Evolutionary conservation across 257 asterid genomes (phyloP).

Genomic region (Fraxinus pennsylvanica): DNA sequence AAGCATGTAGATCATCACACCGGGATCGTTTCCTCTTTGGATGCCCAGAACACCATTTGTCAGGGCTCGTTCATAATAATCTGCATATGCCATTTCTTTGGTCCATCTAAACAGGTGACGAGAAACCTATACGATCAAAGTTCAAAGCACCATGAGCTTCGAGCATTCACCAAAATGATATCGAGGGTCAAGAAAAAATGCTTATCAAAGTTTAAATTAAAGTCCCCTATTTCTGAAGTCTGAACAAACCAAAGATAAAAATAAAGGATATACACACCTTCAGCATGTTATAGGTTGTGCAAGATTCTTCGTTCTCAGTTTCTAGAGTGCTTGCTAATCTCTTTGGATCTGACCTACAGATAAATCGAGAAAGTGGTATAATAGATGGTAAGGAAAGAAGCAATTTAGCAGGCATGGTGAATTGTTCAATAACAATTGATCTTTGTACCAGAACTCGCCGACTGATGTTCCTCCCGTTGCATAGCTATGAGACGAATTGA

Average conservation of each 20-base stretch:
- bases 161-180: not conserved
- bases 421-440: not conserved
- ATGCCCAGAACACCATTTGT: slow-evolving; percentile 89
- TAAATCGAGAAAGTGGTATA: slow-evolving; percentile 11
- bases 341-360: slow-evolving; percentile 74
- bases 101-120: slow-evolving; percentile 89
- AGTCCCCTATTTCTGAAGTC: not conserved
- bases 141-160: slow-evolving; percentile 10
- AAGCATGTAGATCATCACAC: slow-evolving; percentile 95
- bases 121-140: slow-evolving; percentile 61
- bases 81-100: slow-evolving; percentile 80
- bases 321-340: slow-evolving; percentile 66
- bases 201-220: not conserved
- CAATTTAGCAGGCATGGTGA: slow-evolving; percentile 1
- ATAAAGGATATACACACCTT: slow-evolving; percentile 50
- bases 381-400: slow-evolving; percentile 14
- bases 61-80: slow-evolving; percentile 84
- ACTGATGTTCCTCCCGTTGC: slow-evolving; percentile 96
- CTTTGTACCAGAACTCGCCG: slow-evolving; percentile 67
- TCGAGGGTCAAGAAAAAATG: not conserved
- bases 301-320: slow-evolving; percentile 82
- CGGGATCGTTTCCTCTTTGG: slow-evolving; percentile 89
- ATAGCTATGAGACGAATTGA: slow-evolving; percentile 86
- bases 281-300: slow-evolving; percentile 94
- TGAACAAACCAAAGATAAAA: not conserved